Evolutionary conservation across 495 filamentous ascomycete genomes (phyloP).

Genomic region (Geopyxis carbonaria): DNA sequence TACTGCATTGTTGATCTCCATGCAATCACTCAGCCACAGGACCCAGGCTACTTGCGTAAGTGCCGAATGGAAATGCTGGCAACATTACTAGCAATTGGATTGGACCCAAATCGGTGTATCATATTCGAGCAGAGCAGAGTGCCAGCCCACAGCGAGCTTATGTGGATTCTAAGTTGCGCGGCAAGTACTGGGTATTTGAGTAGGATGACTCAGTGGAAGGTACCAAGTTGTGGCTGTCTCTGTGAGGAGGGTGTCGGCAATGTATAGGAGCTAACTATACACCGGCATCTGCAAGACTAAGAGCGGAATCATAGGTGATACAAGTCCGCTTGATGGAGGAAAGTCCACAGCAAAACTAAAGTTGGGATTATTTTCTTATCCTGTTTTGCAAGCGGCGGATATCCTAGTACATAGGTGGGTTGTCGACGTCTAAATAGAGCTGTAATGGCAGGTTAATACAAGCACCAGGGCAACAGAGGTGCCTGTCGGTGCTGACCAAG

Average conservation of each 20-base stretch:
- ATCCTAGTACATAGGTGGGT: conserved; percentile 65
- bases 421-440: too few species aligned
- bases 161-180: conserved; percentile 88
- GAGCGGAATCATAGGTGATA: conserved; percentile 10
- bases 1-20: conserved; percentile 87
- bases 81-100: conserved; percentile 62
- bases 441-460: not conserved
- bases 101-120: conserved; percentile 55
- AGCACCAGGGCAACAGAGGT: conserved; percentile 64
- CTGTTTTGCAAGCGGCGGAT: conserved; percentile 88
- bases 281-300: conserved; percentile 17
- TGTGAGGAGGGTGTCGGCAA: conserved; percentile 2
- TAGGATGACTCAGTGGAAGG: conserved; percentile 98
- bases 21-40: conserved; percentile 66
- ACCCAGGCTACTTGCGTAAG: conserved; percentile 37
- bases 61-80: conserved; percentile 60
- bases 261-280: too few species aligned
- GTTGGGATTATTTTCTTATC: conserved; percentile 90
- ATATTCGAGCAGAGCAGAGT: conserved; percentile 71
- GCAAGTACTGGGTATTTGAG: conserved; percentile 77
- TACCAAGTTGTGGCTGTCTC: conserved; percentile 26
- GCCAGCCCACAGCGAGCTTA: conserved; percentile 64
- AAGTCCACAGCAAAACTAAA: conserved; percentile 44
- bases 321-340: conserved; percentile 9
- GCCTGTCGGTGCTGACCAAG: conserved; percentile 85